Evolutionary conservation across 768 basidiomycete genomes (phyloP).

Genomic region (Amyloporia xantha): DNA sequence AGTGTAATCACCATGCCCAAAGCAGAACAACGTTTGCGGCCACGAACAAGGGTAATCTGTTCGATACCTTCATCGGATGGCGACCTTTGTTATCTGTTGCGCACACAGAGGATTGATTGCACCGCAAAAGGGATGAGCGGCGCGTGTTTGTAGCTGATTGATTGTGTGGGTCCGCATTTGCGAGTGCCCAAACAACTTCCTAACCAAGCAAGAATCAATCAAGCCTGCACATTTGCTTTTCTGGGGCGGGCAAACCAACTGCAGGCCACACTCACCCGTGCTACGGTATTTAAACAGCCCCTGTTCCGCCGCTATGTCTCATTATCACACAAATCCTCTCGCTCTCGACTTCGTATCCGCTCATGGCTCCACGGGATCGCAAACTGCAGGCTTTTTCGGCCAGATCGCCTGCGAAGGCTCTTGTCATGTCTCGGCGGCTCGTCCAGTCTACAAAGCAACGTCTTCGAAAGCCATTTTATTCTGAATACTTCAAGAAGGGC

Average conservation of each 20-base stretch:
- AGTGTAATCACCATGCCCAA: no score
- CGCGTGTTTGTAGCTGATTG: constrained; percentile 9
- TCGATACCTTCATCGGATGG: no score
- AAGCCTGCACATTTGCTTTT: no score
- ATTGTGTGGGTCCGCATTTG: constrained; percentile 13
- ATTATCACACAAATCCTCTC: no score
- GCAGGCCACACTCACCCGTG: neutral
- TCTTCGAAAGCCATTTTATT: neutral
- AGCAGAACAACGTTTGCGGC: no score
- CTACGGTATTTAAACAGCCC: neutral
- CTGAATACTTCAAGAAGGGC: neutral
- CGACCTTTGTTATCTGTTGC: constrained; percentile 1
- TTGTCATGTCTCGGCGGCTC: neutral
- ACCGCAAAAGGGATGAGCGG: no score
- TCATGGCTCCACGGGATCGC: neutral
- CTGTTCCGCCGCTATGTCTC: no score
- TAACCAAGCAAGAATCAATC: constrained; percentile 12
- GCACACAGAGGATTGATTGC: neutral
- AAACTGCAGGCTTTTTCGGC: neutral
- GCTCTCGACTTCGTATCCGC: no score
- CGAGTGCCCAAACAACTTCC: constrained; percentile 9
- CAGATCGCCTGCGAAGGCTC: constrained; percentile 1
- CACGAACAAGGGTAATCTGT: no score
- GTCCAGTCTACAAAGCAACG: constrained; percentile 1
- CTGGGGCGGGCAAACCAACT: no score